Evolutionary conservation across 2,329 filamentous ascomycete species (phyloP).

Genomic region (Verticillium tricorpus): DNA sequence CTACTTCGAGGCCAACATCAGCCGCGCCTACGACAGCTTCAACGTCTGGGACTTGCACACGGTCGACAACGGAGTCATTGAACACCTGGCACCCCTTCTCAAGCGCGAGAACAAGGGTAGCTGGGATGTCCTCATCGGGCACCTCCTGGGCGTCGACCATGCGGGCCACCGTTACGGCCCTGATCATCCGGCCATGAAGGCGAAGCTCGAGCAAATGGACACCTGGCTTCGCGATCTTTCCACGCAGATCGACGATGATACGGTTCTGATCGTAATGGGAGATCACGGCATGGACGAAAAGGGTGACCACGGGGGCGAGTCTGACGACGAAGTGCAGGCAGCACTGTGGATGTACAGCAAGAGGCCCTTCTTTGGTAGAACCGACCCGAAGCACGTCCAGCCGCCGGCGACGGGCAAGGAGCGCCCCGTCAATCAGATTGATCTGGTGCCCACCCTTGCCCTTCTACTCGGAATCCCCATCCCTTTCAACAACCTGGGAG

Average conservation of each 20-base stretch:
- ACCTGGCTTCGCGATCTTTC: constrained; percentile 69
- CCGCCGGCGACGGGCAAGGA: constrained; percentile 71
- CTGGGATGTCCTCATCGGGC: constrained; percentile 94
- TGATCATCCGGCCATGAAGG: constrained; percentile 84
- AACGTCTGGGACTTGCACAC: constrained; percentile 98
- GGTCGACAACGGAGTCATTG: constrained; percentile 89
- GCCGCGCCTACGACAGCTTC: constrained; percentile 89
- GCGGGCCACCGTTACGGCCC: constrained; percentile 95
- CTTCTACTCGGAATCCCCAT: constrained; percentile 87
- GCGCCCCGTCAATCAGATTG: constrained; percentile 78
- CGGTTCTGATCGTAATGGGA: constrained; percentile 92
- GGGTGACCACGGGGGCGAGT: constrained; percentile 97
- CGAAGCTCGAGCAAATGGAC: constrained; percentile 91
- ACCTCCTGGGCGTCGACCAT: constrained; percentile 94
- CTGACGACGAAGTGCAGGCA: constrained; percentile 90
- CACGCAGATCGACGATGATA: constrained; percentile 72
- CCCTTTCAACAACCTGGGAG: constrained; percentile 92
- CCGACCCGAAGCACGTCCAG: constrained; percentile 49
- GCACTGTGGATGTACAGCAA: constrained; percentile 99
- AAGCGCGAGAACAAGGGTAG: constrained; percentile 57
- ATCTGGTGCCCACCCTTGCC: constrained; percentile 87
- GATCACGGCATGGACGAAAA: constrained; percentile 98
- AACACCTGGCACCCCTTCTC: constrained; percentile 84
- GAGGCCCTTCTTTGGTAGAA: constrained; percentile 76
- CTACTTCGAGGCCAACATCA: constrained; percentile 87